Conservation (phyloP, 2,329 filamentous ascomycete species). For the Fusarium sp. region DNA sequence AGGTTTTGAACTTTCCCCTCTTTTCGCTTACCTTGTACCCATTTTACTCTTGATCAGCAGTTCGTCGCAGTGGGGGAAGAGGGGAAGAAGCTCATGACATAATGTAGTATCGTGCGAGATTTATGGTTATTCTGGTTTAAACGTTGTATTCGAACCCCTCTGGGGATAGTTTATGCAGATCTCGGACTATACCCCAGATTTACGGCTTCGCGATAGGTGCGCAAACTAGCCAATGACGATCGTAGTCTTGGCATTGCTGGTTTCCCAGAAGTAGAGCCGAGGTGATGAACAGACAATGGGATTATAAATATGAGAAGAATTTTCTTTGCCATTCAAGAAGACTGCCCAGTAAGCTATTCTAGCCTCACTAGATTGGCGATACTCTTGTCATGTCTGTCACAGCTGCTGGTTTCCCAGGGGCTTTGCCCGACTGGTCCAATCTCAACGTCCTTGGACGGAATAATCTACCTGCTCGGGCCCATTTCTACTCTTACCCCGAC, state of each 20-base stretch:
- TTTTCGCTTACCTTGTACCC: not conserved
- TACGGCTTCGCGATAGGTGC: constrained; percentile 24
- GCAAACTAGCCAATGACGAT: constrained; percentile 11
- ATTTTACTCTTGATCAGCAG: constrained; percentile 1
- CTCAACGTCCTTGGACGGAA: constrained; percentile 22
- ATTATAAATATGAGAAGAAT: not conserved
- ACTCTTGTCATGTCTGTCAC: constrained; percentile 12
- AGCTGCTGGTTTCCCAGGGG: constrained; percentile 17
- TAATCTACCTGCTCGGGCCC: constrained; percentile 21
- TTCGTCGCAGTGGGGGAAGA: constrained; percentile 18
- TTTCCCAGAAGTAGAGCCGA: constrained; percentile 1
- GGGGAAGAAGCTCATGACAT: not conserved
- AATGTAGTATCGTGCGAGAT: constrained; percentile 3
- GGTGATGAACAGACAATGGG: not conserved
- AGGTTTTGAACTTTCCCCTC: not conserved
- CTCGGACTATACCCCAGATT: constrained; percentile 1
- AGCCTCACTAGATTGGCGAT: not conserved
- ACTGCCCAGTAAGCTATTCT: not conserved
- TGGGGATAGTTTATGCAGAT: constrained; percentile 18
- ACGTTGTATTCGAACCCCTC: not conserved
- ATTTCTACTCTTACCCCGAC: constrained; percentile 31
- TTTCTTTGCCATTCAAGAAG: not conserved
- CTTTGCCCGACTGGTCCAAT: constrained; percentile 21
- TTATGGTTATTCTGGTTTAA: constrained; percentile 1
- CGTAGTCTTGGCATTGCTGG: constrained; percentile 21